Conservation (phyloP, 352 stramenopile species). For the Globisporangium megalacanthum region DNA sequence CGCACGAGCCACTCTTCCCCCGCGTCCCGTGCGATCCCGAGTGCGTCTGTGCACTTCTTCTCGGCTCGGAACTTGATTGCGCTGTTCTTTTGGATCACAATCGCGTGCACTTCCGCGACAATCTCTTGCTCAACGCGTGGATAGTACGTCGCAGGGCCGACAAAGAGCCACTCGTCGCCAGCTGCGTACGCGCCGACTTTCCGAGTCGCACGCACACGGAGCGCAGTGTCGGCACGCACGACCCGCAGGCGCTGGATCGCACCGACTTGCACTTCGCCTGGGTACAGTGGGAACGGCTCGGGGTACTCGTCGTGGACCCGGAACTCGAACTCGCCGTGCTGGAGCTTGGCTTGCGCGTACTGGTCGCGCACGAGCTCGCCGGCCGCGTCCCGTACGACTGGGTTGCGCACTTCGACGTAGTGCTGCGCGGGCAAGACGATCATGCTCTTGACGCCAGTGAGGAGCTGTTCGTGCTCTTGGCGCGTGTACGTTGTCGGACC, state of each 20-base stretch:
- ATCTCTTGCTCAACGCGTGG: slow-evolving; percentile 72
- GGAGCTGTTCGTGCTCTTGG: slow-evolving; percentile 73
- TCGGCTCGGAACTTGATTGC: slow-evolving; percentile 75
- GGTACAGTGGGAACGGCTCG: slow-evolving; percentile 75
- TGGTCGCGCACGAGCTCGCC: slow-evolving; percentile 50
- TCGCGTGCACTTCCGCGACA: slow-evolving; percentile 39
- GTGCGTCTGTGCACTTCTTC: slow-evolving; percentile 74
- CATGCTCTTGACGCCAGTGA: slow-evolving; percentile 60
- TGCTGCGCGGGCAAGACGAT: slow-evolving; percentile 70
- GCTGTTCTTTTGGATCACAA: slow-evolving; percentile 76
- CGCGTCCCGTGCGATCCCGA: slow-evolving; percentile 51
- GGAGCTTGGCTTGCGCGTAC: slow-evolving; percentile 73
- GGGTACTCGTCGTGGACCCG: slow-evolving; percentile 68
- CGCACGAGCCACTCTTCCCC: slow-evolving; percentile 81
- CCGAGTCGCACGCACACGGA: slow-evolving; percentile 57
- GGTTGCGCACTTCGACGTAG: slow-evolving; percentile 75
- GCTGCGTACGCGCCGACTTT: slow-evolving; percentile 51
- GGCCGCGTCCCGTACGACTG: slow-evolving; percentile 43
- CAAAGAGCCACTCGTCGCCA: slow-evolving; percentile 74
- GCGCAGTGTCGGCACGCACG: slow-evolving; percentile 51
- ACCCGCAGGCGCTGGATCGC: slow-evolving; percentile 49
- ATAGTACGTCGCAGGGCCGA: slow-evolving; percentile 69
- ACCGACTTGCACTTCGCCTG: slow-evolving; percentile 57
- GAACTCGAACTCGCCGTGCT: slow-evolving; percentile 74
- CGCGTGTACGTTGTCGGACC: slow-evolving; percentile 76